Base-by-base conservation (phyloP, 768 basidiomycete species). In the Russula olivacea region DNA sequence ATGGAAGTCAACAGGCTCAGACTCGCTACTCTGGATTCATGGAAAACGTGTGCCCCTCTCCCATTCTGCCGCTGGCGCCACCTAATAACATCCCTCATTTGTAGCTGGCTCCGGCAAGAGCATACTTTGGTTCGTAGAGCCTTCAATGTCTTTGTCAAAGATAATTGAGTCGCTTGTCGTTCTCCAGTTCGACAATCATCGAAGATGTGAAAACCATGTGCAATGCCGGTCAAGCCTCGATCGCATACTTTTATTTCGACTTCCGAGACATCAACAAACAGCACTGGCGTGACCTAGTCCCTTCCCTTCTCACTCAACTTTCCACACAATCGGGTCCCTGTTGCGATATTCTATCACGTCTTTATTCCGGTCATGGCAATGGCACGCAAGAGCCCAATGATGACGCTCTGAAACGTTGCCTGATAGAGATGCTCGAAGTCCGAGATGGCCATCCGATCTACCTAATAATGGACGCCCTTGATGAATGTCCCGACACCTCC, bases 41-140 rank as follows among this genome's bases (percentile, higher is more conserved):
- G 61, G 61, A 45, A 57, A 57, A 19, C 53, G 55, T 62, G 23
- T 1, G 54, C 11, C 11, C 0, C 11, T 30, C 17, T 55, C 25
- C 4, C 30, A 23, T 25, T 14, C 38, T n/a, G 9, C n/a, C 2
- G 11, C 32, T 15, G 25, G 50, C 19, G 9, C 3, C 9, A 28
- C 36, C 36, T 36, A 36, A 36, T 36, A 14, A 36, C 11, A 36
- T 36, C 36, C 17, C 7, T n/a, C 34, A 1, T 10, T 2, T 11
- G 8, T 41, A 59, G 61, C 54, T 28, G 61, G 61, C 23, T 50
- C 61, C 11, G 61, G 61, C 2, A 62, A 62, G 47, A 62, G 23
- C 28, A 40, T 41, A 11, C 61, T 62, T 15, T 57, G 61, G 61
- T 62, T 48, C 5, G 61, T 57, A 1, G 6, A 4, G 3, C 15